Evolutionary conservation across 805 yeast species (phyloP).

Genomic region (Yamadazyma nakazawae): DNA sequence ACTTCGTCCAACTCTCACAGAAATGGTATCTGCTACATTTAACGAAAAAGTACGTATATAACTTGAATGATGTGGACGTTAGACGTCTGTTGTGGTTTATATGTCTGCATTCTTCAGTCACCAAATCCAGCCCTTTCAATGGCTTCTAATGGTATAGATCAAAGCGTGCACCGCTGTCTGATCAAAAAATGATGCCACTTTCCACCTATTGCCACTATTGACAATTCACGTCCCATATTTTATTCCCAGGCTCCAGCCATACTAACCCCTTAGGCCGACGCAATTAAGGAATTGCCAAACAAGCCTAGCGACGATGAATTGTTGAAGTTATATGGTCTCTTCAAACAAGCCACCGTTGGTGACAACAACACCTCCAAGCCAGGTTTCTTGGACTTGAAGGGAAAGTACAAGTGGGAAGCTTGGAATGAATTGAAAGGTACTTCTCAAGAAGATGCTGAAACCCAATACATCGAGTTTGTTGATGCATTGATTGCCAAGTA

Average conservation of each 20-base stretch:
- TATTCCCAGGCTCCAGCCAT: not conserved
- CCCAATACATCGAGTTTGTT: slow-evolving; percentile 67
- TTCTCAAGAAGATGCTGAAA: slow-evolving; percentile 87
- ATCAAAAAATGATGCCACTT: no score
- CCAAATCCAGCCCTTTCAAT: no score
- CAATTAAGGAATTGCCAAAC: slow-evolving; percentile 68
- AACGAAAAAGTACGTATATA: slow-evolving; percentile 26
- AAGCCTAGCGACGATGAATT: slow-evolving; percentile 87
- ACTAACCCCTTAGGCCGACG: slow-evolving; percentile 58
- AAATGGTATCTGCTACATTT: slow-evolving; percentile 32
- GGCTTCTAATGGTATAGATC: no score
- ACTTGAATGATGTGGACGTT: not conserved
- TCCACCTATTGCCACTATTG: not conserved
- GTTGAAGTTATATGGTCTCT: slow-evolving; percentile 82
- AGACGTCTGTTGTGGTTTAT: not conserved
- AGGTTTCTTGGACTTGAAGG: slow-evolving; percentile 88
- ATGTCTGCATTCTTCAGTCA: no score
- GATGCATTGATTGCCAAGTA: slow-evolving; percentile 55
- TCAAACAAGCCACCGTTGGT: slow-evolving; percentile 96
- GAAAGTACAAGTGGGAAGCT: slow-evolving; percentile 96
- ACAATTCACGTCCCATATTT: no score
- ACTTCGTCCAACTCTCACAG: not conserved
- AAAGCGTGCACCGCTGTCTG: no score
- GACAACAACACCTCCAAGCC: slow-evolving; percentile 89
- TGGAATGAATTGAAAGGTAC: slow-evolving; percentile 89